Percentiles rank a stretch among this genome's conserved stretches.
Conservation (phyloP, 2,329 filamentous ascomycete species). For the Talaromyces atroroseus region DNA sequence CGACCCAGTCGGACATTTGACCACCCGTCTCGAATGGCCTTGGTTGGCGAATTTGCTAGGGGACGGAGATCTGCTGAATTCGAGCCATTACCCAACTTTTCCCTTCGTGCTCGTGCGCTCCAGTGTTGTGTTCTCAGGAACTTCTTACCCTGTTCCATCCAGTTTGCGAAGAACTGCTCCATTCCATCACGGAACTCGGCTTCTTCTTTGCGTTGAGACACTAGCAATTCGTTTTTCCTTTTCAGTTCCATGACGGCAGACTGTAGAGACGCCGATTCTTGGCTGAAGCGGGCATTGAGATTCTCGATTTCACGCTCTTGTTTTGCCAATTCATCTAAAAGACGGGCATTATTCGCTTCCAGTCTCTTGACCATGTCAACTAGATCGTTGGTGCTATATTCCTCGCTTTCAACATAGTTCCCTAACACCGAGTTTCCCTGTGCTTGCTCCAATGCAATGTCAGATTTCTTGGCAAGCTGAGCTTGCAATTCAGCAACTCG, state of each 20-base stretch:
- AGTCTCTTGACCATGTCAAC: slow-evolving; percentile 32
- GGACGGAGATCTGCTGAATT: slow-evolving; percentile 23
- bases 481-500: slow-evolving; percentile 30
- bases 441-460: slow-evolving; percentile 22
- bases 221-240: slow-evolving; percentile 34
- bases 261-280: slow-evolving; percentile 36
- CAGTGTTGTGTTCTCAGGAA: slow-evolving; percentile 36
- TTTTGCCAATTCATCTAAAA: slow-evolving; percentile 27
- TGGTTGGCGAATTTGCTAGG: slow-evolving; percentile 37
- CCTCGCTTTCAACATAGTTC: slow-evolving; percentile 8
- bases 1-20: slow-evolving; percentile 40
- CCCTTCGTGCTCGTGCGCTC: slow-evolving; percentile 34
- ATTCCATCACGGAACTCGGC: slow-evolving; percentile 29
- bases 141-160: slow-evolving; percentile 31
- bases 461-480: slow-evolving; percentile 31
- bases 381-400: slow-evolving; percentile 27
- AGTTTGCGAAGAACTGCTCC: neutral
- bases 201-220: slow-evolving; percentile 34
- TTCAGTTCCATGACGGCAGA: slow-evolving; percentile 30
- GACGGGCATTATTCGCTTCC: slow-evolving; percentile 27
- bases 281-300: slow-evolving; percentile 39
- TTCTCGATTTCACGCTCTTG: slow-evolving; percentile 28
- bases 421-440: slow-evolving; percentile 30
- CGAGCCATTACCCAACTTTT: slow-evolving; percentile 34
- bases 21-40: slow-evolving; percentile 31